Evolutionary conservation across 108 stramenopile species (phyloP).

Genomic region (Cyclotella baltica): DNA sequence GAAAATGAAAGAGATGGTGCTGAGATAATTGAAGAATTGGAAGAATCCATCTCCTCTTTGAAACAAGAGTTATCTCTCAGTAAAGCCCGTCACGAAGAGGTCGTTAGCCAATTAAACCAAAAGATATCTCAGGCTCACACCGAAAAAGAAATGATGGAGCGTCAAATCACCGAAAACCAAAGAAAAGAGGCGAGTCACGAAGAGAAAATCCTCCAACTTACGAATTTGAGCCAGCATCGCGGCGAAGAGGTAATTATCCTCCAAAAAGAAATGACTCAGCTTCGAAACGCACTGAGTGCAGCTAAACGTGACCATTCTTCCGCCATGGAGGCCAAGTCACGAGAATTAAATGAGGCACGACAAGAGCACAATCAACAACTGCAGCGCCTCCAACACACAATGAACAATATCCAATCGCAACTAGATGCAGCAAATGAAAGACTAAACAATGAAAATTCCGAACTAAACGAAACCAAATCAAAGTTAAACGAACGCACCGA

Average conservation of each 20-base stretch:
- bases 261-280: conserved; percentile 25
- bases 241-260: conserved; percentile 28
- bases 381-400: not conserved
- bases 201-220: conserved; percentile 27
- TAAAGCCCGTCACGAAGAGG: conserved; percentile 15
- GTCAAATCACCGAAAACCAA: conserved; percentile 13
- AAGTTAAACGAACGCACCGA: conserved; percentile 42
- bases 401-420: conserved; percentile 25
- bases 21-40: conserved; percentile 16
- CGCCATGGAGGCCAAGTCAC: conserved; percentile 17
- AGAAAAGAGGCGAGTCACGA: conserved; percentile 6
- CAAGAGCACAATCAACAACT: conserved; percentile 20
- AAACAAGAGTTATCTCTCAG: not conserved
- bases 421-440: conserved; percentile 22
- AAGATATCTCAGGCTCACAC: conserved; percentile 23
- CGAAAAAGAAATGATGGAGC: conserved; percentile 24
- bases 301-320: conserved; percentile 21
- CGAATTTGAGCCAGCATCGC: conserved; percentile 34
- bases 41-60: conserved; percentile 8
- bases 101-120: conserved; percentile 11
- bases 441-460: conserved; percentile 21
- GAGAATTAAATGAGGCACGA: conserved; percentile 16
- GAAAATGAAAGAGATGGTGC: not conserved
- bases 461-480: conserved; percentile 25
- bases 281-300: not conserved